phyloP scores from a whole-genome alignment of 805 yeast genomes.

The Lachancea thermotolerans region DNA sequence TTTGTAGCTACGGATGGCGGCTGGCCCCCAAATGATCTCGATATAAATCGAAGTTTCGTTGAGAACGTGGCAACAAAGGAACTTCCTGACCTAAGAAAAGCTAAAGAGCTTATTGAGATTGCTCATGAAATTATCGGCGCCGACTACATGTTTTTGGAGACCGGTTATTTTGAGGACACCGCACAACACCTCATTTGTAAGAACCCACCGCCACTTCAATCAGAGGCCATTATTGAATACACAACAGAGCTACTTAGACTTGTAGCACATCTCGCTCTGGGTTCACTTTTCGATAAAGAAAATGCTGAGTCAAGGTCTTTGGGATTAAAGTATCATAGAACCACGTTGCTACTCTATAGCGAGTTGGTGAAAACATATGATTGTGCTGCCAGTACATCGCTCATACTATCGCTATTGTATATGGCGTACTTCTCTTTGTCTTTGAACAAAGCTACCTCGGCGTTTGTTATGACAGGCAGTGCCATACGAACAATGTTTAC shows the following conservation, averaged over 20 bases:
- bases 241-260: conserved; percentile 14
- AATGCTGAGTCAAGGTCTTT: conserved; percentile 9
- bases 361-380: conserved; percentile 12
- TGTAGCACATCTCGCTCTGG: conserved; percentile 14
- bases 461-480: conserved; percentile 13
- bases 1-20: background rate
- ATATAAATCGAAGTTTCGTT: background rate
- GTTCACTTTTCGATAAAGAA: conserved; percentile 13
- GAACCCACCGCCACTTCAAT: background rate
- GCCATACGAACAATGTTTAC: conserved; percentile 15
- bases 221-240: conserved; percentile 4
- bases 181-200: conserved; percentile 8
- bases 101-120: conserved; percentile 10
- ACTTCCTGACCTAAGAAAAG: conserved; percentile 12
- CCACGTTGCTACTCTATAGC: conserved; percentile 12
- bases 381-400: conserved; percentile 9
- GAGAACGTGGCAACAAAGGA: background rate
- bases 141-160: conserved; percentile 17
- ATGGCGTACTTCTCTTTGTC: conserved; percentile 17
- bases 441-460: conserved; percentile 13
- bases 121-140: conserved; percentile 14
- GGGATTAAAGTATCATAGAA: conserved; percentile 12
- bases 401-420: conserved; percentile 14
- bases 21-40: background rate
- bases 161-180: conserved; percentile 7